Conservation (phyloP, 495 filamentous ascomycete genomes). For the Recurvomyces mirabilis region DNA sequence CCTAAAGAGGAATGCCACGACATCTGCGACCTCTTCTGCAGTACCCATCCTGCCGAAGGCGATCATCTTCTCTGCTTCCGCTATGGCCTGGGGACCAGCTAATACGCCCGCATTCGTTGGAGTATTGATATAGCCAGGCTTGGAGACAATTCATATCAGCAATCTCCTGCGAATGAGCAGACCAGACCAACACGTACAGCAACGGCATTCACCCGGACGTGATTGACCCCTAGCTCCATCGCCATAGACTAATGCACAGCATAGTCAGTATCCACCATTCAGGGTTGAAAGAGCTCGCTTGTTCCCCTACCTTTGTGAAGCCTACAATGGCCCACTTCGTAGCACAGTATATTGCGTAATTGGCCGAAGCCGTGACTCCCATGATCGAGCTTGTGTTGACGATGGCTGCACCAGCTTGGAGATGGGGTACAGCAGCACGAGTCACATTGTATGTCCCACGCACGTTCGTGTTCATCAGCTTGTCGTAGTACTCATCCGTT, state of each 20-base stretch:
- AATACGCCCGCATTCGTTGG: slow-evolving; percentile 34
- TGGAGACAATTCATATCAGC: slow-evolving; percentile 11
- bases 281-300: too few relatives aligned
- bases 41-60: slow-evolving; percentile 42
- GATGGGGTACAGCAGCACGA: slow-evolving; percentile 23
- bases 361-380: slow-evolving; percentile 28
- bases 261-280: too few relatives aligned
- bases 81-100: slow-evolving; percentile 28
- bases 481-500: slow-evolving; percentile 29
- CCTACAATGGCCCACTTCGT: slow-evolving; percentile 45
- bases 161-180: too few relatives aligned
- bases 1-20: slow-evolving; percentile 43
- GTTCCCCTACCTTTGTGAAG: slow-evolving; percentile 45
- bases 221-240: slow-evolving; percentile 41
- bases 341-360: slow-evolving; percentile 40
- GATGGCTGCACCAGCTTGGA: slow-evolving; percentile 22
- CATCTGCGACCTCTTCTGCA: slow-evolving; percentile 42
- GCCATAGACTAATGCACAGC: too few relatives aligned
- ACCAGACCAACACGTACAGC: slow-evolving; percentile 19
- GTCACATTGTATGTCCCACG: slow-evolving; percentile 29
- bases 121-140: slow-evolving; percentile 40
- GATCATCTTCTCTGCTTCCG: slow-evolving; percentile 26
- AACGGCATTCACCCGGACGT: slow-evolving; percentile 44
- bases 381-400: slow-evolving; percentile 39
- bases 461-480: slow-evolving; percentile 31